Conservation (phyloP, 331 rosid species). For the Spiraea crenata region DNA sequence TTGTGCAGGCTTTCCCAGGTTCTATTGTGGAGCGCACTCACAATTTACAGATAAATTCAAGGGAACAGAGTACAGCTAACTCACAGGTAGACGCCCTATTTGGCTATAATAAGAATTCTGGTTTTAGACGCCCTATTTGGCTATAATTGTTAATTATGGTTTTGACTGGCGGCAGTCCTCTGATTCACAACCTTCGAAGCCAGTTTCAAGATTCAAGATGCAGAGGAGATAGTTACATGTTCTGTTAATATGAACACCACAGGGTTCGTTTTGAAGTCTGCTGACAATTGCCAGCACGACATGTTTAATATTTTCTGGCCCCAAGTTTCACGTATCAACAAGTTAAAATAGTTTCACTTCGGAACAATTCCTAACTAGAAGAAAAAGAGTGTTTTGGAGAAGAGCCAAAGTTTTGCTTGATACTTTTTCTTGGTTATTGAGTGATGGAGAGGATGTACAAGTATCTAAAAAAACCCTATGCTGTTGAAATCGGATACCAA, state of each 20-base stretch:
- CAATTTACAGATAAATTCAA: slow-evolving; percentile 20
- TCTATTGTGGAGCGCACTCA: slow-evolving; percentile 38
- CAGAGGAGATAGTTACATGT: slow-evolving; percentile 57
- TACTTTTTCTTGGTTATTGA: too few relatives aligned
- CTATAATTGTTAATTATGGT: not conserved
- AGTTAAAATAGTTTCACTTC: not conserved
- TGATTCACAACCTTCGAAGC: slow-evolving; percentile 63
- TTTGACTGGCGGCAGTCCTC: slow-evolving; percentile 42
- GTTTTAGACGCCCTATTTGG: not conserved
- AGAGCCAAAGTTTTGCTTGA: not conserved
- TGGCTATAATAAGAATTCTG: not conserved
- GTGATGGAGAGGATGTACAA: too few relatives aligned
- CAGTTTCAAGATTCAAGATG: slow-evolving; percentile 91
- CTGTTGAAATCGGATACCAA: too few relatives aligned
- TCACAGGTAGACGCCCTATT: slow-evolving; percentile 16
- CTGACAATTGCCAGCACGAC: not conserved
- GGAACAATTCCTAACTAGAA: not conserved
- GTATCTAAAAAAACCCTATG: too few relatives aligned
- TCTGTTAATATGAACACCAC: not conserved
- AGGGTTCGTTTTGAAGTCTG: not conserved
- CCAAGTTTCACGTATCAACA: too few relatives aligned
- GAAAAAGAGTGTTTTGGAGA: not conserved
- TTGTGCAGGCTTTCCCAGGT: slow-evolving; percentile 42
- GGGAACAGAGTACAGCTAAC: slow-evolving; percentile 14
- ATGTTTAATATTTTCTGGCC: not conserved